Evolutionary conservation across 371 early-diverging fungal species (phyloP), one percentile per base, ranked within the genome.

Genomic region (Zychaea mexicana): DNA sequence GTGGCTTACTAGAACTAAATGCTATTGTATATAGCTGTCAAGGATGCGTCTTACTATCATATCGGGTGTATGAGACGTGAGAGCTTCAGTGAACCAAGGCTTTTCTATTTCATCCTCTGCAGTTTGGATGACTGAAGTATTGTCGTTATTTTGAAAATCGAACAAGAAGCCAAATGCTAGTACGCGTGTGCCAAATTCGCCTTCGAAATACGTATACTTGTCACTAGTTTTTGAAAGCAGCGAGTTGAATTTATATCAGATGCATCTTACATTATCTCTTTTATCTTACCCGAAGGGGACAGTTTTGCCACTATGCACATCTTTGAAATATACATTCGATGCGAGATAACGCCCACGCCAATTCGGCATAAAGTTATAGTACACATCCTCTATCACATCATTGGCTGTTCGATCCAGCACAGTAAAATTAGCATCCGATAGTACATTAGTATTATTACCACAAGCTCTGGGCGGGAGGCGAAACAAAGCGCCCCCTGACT

Each of bases 271-370:
- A 15, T 42, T 42, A 42, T 42, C 12, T 8, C 33, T 33, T 33
- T 12, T 33, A 33, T 12, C 8, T 36, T 72, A 70, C 68, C 81
- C 85, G 57, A 87, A 72, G n/a, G 80, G 84, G 22, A 72, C 70
- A 8, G 78, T 78, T 72, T 77, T 73, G 72, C 76, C 76, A 59
- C 60, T 77, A 55, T 66, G 60, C 17, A 69, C 31, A 66, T 78
- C 79, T 64, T 70, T 73, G 55, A 69, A 66, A 70, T 79, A 82
- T 26, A 76, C 72, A 72, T 87, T 87, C 26, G 83, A 77, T 66
- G 84, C 76, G 61, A 86, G 62, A 70, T 84, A 85, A 38, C 76
- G 77, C 30, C 71, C 75, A n/a, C 74, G 75, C 85, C 85, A 87
- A 59, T 75, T 73, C 28, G 80, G 81, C 2, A 81, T 76, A 66